A percentile compares a stretch with the other conserved stretches of the same genome.
Evolutionary conservation across 345 rosid genomes (phyloP).

Genomic region (Brassica cretica): DNA sequence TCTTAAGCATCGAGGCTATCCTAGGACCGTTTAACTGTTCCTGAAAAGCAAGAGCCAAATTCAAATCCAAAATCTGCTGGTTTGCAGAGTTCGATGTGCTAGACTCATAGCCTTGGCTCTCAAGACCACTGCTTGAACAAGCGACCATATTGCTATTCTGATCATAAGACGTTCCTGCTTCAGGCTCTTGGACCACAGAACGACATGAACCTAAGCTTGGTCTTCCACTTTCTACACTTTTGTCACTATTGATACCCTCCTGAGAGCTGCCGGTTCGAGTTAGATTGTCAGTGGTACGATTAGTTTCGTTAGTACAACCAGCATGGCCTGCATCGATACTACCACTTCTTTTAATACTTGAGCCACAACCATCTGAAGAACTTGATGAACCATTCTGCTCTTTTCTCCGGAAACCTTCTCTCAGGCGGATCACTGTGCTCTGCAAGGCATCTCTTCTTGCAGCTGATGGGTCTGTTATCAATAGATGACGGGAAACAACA

Average conservation of each 20-base stretch:
- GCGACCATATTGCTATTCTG: conserved; percentile 53
- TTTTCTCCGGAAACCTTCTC: conserved; percentile 96
- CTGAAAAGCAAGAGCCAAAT: conserved; percentile 84
- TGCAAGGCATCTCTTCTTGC: conserved; percentile 97
- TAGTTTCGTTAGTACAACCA: conserved; percentile 60
- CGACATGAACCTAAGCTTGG: conserved; percentile 94
- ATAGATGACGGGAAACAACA: conserved; percentile 91
- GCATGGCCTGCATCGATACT: conserved; percentile 84
- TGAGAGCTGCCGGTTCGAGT: conserved; percentile 73
- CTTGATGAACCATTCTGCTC: conserved; percentile 90
- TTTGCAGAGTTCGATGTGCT: conserved; percentile 80
- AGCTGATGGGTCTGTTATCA: conserved; percentile 81
- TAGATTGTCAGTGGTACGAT: conserved; percentile 54
- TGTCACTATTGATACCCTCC: conserved; percentile 86
- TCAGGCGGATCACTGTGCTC: conserved; percentile 90
- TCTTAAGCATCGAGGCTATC: conserved; percentile 80
- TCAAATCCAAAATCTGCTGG: conserved; percentile 82
- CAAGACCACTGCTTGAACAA: conserved; percentile 88
- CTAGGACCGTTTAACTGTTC: conserved; percentile 87
- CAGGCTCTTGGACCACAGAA: conserved; percentile 87
- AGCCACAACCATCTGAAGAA: conserved; percentile 99
- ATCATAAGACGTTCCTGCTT: conserved; percentile 68
- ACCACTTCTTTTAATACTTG: conserved; percentile 89
- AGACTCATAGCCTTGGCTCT: conserved; percentile 94
- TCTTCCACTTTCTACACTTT: conserved; percentile 94